Conservation (phyloP, 495 filamentous ascomycete genomes). For the Penicillium fimorum region DNA sequence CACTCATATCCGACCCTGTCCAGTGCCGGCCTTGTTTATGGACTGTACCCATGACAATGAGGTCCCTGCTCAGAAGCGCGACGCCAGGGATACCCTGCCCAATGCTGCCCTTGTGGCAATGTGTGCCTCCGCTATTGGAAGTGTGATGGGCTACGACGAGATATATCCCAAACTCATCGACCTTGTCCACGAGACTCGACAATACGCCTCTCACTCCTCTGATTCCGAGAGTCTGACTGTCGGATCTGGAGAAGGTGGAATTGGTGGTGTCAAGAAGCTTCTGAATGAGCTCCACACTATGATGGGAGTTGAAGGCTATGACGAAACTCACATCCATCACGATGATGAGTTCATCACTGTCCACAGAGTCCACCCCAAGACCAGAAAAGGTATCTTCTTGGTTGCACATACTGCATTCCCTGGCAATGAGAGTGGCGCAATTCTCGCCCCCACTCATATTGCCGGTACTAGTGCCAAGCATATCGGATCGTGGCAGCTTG, state of each 20-base stretch:
- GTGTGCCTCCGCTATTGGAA: conserved; percentile 91
- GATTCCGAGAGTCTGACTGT: conserved; percentile 53
- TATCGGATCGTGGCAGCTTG: conserved; percentile 84
- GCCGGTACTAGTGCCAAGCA: conserved; percentile 70
- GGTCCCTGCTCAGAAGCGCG: conserved; percentile 90
- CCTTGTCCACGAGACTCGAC: conserved; percentile 80
- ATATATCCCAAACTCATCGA: conserved; percentile 90
- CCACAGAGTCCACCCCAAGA: conserved; percentile 87
- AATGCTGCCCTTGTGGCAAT: conserved; percentile 92
- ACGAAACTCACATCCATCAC: conserved; percentile 95
- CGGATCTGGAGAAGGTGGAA: conserved; percentile 69
- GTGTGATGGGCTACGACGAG: conserved; percentile 99
- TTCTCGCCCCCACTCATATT: conserved; percentile 72
- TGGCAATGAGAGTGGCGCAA: conserved; percentile 74
- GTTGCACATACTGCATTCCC: conserved; percentile 95
- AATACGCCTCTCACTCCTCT: conserved; percentile 74
- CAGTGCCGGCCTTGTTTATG: conserved; percentile 95
- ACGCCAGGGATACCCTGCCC: conserved; percentile 91
- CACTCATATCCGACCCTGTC: conserved; percentile 71
- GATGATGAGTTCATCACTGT: conserved; percentile 95
- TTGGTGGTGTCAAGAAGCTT: conserved; percentile 84
- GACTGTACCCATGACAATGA: conserved; percentile 99
- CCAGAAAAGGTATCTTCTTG: conserved; percentile 87
- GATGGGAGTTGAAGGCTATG: conserved; percentile 92
- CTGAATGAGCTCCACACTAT: conserved; percentile 87